Conservation (phyloP, 768 basidiomycete species). For the Gloeopeniophorella convolvens region DNA sequence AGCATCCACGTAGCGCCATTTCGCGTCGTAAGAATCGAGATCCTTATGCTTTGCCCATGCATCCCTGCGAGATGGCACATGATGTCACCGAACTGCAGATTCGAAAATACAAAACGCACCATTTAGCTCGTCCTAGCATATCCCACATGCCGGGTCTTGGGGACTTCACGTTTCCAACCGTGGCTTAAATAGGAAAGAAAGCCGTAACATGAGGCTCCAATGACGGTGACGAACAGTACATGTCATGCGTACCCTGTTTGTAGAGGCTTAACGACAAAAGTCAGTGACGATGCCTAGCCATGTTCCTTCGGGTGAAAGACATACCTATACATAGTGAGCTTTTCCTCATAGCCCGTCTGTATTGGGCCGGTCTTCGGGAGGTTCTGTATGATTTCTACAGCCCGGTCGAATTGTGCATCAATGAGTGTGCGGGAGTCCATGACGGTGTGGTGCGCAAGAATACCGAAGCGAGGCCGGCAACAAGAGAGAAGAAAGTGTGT, state of each 20-base stretch:
- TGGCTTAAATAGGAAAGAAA: slow-evolving; percentile 45
- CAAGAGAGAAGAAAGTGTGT: not conserved
- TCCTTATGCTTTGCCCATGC: slow-evolving; percentile 94
- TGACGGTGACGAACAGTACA: no score
- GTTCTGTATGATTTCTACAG: slow-evolving; percentile 90
- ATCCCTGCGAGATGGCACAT: slow-evolving; percentile 55
- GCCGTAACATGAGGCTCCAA: not conserved
- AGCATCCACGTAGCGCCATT: slow-evolving; percentile 85
- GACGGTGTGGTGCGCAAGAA: not conserved
- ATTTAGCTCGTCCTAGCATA: slow-evolving; percentile 89
- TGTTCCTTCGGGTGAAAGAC: no score
- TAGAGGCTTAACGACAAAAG: slow-evolving; percentile 51
- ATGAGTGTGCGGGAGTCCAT: slow-evolving; percentile 67
- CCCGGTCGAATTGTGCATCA: slow-evolving; percentile 84
- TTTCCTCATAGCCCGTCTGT: slow-evolving; percentile 94
- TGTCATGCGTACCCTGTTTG: slow-evolving; percentile 67
- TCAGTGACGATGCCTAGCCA: no score
- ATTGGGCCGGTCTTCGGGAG: slow-evolving; percentile 92
- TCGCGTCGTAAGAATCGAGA: slow-evolving; percentile 70
- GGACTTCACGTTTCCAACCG: slow-evolving; percentile 78
- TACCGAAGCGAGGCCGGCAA: not conserved
- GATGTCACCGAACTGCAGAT: slow-evolving; percentile 15
- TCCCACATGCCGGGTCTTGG: slow-evolving; percentile 84
- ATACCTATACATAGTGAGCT: slow-evolving; percentile 87
- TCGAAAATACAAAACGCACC: slow-evolving; percentile 41